Evolutionary conservation across 148 eudicot species (phyloP).

Genomic region (Vaccinium vitisidaea): DNA sequence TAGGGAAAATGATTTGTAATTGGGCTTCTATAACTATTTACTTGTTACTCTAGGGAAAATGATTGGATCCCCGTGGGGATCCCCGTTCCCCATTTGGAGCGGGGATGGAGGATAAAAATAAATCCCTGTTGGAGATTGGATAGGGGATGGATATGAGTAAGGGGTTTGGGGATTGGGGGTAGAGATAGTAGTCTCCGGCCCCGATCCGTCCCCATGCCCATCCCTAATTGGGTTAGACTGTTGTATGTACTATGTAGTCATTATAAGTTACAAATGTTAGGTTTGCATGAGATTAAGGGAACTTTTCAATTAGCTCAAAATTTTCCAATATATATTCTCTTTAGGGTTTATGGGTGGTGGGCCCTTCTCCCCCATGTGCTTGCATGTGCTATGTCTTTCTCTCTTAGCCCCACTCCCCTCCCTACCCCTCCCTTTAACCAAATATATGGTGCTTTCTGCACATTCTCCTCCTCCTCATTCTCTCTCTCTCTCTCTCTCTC

Average conservation of each 20-base stretch:
- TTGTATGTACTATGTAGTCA: neutral
- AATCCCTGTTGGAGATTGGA: too few species aligned
- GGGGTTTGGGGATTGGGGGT: too few species aligned
- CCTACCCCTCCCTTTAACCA: slow-evolving; percentile 21
- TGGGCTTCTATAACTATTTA: too few species aligned
- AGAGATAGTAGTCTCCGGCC: too few species aligned
- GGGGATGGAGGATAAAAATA: too few species aligned
- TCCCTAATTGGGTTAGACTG: too few species aligned
- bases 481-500: slow-evolving; percentile 21
- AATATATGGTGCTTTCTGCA: slow-evolving; percentile 38
- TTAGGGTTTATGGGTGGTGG: slow-evolving; percentile 28
- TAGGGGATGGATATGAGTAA: too few species aligned
- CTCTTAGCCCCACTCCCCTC: slow-evolving; percentile 45
- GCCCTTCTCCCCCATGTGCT: slow-evolving; percentile 63
- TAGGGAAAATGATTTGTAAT: too few species aligned
- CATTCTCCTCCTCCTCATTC: slow-evolving; percentile 21
- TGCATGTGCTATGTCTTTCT: slow-evolving; percentile 81
- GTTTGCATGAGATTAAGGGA: slow-evolving; percentile 31
- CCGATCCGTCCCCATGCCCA: too few species aligned
- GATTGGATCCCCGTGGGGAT: too few species aligned
- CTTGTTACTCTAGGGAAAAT: too few species aligned
- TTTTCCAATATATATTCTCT: slow-evolving; percentile 17
- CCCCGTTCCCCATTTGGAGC: too few species aligned
- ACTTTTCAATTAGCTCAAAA: slow-evolving; percentile 12
- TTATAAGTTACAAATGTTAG: slow-evolving; percentile 25